Evolutionary conservation across 495 filamentous ascomycete species (phyloP).

Genomic region (Penicillium verhagenii): DNA sequence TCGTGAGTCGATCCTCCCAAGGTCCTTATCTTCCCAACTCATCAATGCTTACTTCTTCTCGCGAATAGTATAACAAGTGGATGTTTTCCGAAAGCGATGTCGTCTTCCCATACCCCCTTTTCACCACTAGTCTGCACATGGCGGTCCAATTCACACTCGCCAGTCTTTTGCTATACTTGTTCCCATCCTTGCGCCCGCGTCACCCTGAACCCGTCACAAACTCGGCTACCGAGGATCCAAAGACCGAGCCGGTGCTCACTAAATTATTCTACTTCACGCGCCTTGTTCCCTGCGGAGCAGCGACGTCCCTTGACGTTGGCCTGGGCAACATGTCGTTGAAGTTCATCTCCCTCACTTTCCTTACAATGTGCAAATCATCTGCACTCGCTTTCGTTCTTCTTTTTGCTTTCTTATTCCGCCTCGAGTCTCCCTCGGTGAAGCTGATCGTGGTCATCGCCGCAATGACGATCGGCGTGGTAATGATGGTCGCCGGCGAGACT

Average conservation of each 20-base stretch:
- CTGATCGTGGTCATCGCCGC: constrained; percentile 83
- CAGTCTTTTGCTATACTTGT: constrained; percentile 71
- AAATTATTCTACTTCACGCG: constrained; percentile 88
- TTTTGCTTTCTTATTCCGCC: constrained; percentile 92
- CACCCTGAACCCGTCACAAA: constrained; percentile 44
- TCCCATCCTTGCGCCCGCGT: constrained; percentile 80
- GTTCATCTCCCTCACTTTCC: constrained; percentile 95
- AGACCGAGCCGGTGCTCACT: constrained; percentile 75
- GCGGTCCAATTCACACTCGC: constrained; percentile 89
- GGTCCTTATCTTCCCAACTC: neutral
- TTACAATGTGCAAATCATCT: constrained; percentile 99
- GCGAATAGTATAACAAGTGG: constrained; percentile 94
- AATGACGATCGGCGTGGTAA: constrained; percentile 93
- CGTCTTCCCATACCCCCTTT: constrained; percentile 91
- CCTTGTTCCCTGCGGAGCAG: constrained; percentile 88
- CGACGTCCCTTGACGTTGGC: constrained; percentile 95
- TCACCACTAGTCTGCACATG: constrained; percentile 96
- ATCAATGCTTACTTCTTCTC: neutral
- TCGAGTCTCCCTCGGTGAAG: constrained; percentile 83
- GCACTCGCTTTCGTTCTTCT: constrained; percentile 90
- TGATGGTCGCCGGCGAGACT: constrained; percentile 99
- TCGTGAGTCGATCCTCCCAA: constrained; percentile 58
- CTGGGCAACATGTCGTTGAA: constrained; percentile 93
- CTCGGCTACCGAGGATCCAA: constrained; percentile 42
- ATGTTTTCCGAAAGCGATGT: constrained; percentile 89